Base-by-base conservation (phyloP, 2,329 filamentous ascomycete species). In the Alternaria sp. region DNA sequence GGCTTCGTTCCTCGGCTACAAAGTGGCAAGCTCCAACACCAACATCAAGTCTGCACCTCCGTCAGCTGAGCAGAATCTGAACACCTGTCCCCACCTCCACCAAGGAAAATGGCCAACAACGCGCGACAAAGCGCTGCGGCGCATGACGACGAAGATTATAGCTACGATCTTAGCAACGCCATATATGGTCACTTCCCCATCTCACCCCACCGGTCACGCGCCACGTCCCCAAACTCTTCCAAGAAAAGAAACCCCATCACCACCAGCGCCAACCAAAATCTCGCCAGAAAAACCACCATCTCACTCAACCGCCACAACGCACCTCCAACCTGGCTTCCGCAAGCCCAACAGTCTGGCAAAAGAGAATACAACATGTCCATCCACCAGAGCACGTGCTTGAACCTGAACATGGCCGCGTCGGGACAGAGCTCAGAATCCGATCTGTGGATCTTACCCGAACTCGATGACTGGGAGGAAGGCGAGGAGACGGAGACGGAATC, bases 361-460 rank as follows among this genome's bases (percentile, higher is more conserved):
- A 16, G 43, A 36, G 25, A 59, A n/a, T 51, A 59, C 8, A 20
- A 28, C 46, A 57, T 66, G 54, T 60, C 62, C 10, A 52, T 68
- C n/a, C 64, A 73, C 43, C 71, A 71, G n/a, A 74, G 66, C 54
- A 70, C 65, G 2, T 74, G 64, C 45, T 59, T 74, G 1, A 70
- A 69, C 55, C 57, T 73, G n/a, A 69, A 60, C 52, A 36, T 59
- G 4, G 20, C 55, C 3, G 18, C 54, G 28, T 22, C 53, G 32
- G 27, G 58, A 10, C 18, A 58, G 18, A 66, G 38, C 36, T 59
- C 64, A 14, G 74, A 75, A 18, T 68, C 70, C 9, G 71, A 73
- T 36, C 53, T 76, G 5, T 77, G 74, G 73, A 74, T 76, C 2
- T 46, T 77, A 7, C 75, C 74, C 3, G 73, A 74, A 38, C 71